These are phyloP conservation scores for Rhytidiadelphus loreus DNA, from an alignment of 225 moss, liverwort and hornwort species.

Conservation along the genomic window DNA sequence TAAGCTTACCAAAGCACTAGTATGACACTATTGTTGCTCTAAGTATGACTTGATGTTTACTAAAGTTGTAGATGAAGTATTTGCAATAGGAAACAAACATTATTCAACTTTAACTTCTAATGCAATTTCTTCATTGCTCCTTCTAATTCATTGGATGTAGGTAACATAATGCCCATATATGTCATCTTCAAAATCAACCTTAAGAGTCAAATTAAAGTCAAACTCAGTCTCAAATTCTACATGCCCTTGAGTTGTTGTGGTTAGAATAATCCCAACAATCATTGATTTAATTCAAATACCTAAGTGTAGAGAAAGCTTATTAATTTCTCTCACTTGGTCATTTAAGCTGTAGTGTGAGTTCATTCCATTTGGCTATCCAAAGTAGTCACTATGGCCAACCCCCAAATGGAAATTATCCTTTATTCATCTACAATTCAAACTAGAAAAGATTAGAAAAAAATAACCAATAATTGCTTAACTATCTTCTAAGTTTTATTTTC, in stretches of 20 bases:
- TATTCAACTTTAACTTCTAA: not conserved
- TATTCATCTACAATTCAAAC: too few species aligned
- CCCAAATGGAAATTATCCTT: too few species aligned
- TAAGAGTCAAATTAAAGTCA: not conserved
- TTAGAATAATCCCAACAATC: fast-evolving
- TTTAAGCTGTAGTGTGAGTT: not conserved
- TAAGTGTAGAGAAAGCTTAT: not conserved
- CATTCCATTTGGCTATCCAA: not conserved
- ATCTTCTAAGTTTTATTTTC: not conserved
- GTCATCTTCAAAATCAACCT: not conserved
- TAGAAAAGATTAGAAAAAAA: not conserved
- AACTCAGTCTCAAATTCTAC: not conserved
- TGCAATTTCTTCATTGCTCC: not conserved
- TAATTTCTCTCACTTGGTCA: not conserved
- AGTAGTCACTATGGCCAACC: not conserved
- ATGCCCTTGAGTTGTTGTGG: not conserved
- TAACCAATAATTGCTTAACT: not conserved
- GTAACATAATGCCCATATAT: not conserved
- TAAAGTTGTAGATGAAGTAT: not conserved
- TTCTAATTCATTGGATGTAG: not conserved
- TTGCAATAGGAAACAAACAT: not conserved
- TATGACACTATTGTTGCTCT: not conserved
- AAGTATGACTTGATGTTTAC: not conserved
- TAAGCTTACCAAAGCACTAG: not conserved
- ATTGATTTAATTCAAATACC: not conserved